Conservation (phyloP, 352 stramenopile species). For the Globisporangium splendens region DNA sequence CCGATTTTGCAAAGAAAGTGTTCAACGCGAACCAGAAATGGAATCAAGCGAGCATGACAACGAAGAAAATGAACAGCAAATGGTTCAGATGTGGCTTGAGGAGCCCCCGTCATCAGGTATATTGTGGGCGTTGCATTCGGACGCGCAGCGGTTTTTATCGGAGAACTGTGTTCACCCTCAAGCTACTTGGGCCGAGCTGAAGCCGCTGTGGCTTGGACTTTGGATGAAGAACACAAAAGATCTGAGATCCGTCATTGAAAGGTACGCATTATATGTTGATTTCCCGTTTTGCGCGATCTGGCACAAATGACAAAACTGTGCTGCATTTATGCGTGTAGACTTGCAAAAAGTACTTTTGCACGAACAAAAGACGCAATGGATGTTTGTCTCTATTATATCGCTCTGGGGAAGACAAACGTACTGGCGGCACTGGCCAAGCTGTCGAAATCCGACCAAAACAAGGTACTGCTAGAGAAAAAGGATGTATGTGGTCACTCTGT, state of each 20-base stretch:
- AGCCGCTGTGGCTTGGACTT: constrained; percentile 69
- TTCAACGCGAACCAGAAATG: constrained; percentile 13
- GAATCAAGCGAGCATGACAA: background rate
- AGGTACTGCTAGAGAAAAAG: constrained; percentile 27
- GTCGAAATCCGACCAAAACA: constrained; percentile 63
- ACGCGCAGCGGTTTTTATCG: constrained; percentile 73
- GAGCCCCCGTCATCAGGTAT: constrained; percentile 70
- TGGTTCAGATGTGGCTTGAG: constrained; percentile 22
- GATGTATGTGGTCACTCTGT: background rate
- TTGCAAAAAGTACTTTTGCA: constrained; percentile 67
- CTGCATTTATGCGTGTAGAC: constrained; percentile 20
- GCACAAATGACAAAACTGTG: constrained; percentile 2
- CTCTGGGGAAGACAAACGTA: constrained; percentile 78
- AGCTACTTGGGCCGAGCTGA: constrained; percentile 61
- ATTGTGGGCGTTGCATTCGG: constrained; percentile 79
- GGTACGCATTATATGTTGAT: constrained; percentile 21
- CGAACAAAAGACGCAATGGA: constrained; percentile 69
- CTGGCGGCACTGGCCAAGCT: constrained; percentile 70
- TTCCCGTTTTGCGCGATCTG: background rate
- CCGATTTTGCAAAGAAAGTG: constrained; percentile 9
- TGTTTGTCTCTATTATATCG: constrained; percentile 72
- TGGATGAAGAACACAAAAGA: constrained; percentile 81
- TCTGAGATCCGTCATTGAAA: constrained; percentile 59
- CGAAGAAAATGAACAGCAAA: background rate
- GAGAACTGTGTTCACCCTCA: constrained; percentile 59